Conservation (phyloP, 2,329 filamentous ascomycete genomes). For the Camillea tinctor region DNA sequence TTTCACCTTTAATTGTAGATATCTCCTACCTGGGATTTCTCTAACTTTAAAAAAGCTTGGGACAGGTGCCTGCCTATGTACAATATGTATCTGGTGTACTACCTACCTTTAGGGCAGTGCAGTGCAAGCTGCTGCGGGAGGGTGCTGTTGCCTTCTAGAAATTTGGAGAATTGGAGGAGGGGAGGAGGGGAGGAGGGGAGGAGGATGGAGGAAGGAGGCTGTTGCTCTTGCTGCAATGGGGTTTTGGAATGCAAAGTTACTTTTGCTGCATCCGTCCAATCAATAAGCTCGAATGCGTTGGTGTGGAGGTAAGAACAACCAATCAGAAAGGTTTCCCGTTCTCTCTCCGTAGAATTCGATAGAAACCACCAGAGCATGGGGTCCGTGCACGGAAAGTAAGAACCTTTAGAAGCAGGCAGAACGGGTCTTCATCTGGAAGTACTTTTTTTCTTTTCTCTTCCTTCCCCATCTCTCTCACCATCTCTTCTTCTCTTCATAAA, state of each 20-base stretch:
- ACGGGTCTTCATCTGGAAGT: conserved; percentile 7
- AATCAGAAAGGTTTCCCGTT: conserved; percentile 16
- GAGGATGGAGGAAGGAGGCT: no score
- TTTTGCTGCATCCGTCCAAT: conserved; percentile 26
- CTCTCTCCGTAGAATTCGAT: conserved; percentile 33
- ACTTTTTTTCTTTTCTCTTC: conserved; percentile 14
- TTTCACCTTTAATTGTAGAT: no score
- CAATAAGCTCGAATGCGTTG: conserved; percentile 22
- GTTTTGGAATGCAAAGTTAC: conserved; percentile 8
- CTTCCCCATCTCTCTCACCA: conserved; percentile 4
- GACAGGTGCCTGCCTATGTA: no score
- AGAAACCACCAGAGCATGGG: conserved; percentile 30
- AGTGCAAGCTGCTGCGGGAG: not conserved
- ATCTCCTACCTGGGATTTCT: no score
- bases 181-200: no score
- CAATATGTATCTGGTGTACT: no score
- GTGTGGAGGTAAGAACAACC: conserved; percentile 16
- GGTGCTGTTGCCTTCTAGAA: conserved; percentile 17
- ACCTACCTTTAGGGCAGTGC: not conserved
- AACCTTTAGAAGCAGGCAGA: conserved; percentile 15
- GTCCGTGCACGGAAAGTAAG: conserved; percentile 25
- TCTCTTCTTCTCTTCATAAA: conserved; percentile 7
- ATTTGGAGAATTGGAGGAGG: conserved; percentile 20
- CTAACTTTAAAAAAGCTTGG: no score
- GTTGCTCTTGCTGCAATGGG: no score